These are phyloP conservation scores for Magnaporthiopsis rhizophila DNA, from an alignment of 2,329 filamentous ascomycete species.

Conservation along the genomic window DNA sequence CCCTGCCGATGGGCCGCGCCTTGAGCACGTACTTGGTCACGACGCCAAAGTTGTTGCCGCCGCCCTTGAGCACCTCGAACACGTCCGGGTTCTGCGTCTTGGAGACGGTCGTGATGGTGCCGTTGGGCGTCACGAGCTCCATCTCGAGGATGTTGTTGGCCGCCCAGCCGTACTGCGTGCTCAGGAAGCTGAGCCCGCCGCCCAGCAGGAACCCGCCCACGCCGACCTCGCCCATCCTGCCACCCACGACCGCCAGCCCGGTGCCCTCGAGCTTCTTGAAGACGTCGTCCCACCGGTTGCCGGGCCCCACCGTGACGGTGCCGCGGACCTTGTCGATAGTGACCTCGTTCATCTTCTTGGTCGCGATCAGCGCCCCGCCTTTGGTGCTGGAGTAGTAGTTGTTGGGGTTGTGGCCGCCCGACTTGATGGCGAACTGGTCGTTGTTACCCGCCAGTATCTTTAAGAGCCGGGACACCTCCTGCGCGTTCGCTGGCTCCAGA, in stretches of 20 bases:
- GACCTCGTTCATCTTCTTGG: slow-evolving; percentile 31
- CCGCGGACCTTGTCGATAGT: slow-evolving; percentile 22
- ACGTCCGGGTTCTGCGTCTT: slow-evolving; percentile 25
- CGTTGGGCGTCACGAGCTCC: slow-evolving; percentile 32
- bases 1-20: slow-evolving; percentile 5
- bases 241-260: slow-evolving; percentile 25
- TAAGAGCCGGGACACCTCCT: slow-evolving; percentile 14
- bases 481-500: slow-evolving; percentile 13
- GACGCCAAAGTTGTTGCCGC: slow-evolving; percentile 32
- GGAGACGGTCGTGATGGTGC: slow-evolving; percentile 28
- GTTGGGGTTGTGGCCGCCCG: slow-evolving; percentile 41
- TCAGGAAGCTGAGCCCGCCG: slow-evolving; percentile 27
- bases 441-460: slow-evolving; percentile 12
- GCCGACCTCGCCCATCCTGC: slow-evolving; percentile 27
- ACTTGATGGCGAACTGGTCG: slow-evolving; percentile 37
- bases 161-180: slow-evolving; percentile 24
- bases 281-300: slow-evolving; percentile 28
- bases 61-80: slow-evolving; percentile 32
- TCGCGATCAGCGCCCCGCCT: slow-evolving; percentile 32
- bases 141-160: slow-evolving; percentile 28
- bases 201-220: slow-evolving; percentile 26
- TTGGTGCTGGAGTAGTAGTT: slow-evolving; percentile 33
- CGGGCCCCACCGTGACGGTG: slow-evolving; percentile 26
- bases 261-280: slow-evolving; percentile 25
- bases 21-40: slow-evolving; percentile 15